A percentile compares a stretch with the other conserved stretches of the same genome.
phyloP scores from a whole-genome alignment of 768 basidiomycete species.

The Lentinula guzmanii region DNA sequence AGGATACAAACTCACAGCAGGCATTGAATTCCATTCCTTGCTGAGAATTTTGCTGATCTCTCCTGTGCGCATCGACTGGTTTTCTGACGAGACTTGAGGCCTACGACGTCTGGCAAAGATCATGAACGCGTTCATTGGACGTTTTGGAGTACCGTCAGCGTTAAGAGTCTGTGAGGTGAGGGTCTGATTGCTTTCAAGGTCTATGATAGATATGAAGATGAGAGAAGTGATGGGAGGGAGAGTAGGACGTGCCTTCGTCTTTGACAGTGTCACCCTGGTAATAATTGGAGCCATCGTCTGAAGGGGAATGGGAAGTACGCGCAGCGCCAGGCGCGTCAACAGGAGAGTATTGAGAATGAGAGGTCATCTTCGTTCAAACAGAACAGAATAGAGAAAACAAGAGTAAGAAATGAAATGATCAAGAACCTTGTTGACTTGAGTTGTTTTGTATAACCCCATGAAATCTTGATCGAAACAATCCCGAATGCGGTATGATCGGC shows the following conservation, averaged over 20 bases:
- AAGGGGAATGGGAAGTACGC: slow-evolving; percentile 47
- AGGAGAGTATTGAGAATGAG: not conserved
- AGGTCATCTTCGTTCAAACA: not conserved
- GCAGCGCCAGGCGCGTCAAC: slow-evolving; percentile 16
- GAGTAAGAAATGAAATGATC: slow-evolving; percentile 2
- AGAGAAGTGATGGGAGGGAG: slow-evolving; percentile 10
- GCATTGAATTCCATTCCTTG: slow-evolving; percentile 83
- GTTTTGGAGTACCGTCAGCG: slow-evolving; percentile 81
- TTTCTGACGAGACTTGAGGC: slow-evolving; percentile 81
- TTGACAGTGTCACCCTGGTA: slow-evolving; percentile 35
- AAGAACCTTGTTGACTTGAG: not conserved
- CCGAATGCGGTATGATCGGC: slow-evolving; percentile 5
- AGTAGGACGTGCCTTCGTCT: slow-evolving; percentile 34
- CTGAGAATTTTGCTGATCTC: slow-evolving; percentile 86
- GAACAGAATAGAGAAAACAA: not conserved
- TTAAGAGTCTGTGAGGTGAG: slow-evolving; percentile 73
- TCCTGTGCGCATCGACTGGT: slow-evolving; percentile 85
- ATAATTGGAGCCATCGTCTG: slow-evolving; percentile 45
- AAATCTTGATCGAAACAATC: slow-evolving; percentile 1
- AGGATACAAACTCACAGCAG: slow-evolving; percentile 41
- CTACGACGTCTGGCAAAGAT: slow-evolving; percentile 80
- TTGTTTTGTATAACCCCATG: not conserved
- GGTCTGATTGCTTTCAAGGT: slow-evolving; percentile 10
- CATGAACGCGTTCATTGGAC: slow-evolving; percentile 94
- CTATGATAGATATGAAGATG: slow-evolving; percentile 12